Conservation (phyloP, 2,329 filamentous ascomycete species). For the Claviceps lovelessii region DNA sequence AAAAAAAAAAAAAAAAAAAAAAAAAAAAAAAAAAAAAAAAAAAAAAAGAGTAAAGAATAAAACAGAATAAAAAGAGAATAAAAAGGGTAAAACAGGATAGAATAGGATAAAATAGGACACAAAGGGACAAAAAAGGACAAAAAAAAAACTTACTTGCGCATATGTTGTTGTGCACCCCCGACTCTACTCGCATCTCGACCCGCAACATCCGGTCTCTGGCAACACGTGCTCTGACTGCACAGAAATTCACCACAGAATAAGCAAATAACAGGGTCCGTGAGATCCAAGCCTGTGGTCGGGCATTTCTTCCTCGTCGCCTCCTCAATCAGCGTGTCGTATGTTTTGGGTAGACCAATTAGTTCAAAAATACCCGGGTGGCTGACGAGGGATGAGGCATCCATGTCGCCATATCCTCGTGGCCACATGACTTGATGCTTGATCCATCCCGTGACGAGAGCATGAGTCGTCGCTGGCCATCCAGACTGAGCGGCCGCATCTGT, state of each 20-base stretch:
- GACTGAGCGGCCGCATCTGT: slow-evolving; percentile 28
- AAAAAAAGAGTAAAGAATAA: no score
- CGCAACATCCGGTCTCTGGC: slow-evolving; percentile 48
- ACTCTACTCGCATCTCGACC: slow-evolving; percentile 34
- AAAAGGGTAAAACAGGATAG: no score
- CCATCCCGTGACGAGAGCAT: slow-evolving; percentile 51
- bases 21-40: no score
- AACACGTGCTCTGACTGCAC: slow-evolving; percentile 88
- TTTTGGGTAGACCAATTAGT: slow-evolving; percentile 78
- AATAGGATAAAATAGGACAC: no score
- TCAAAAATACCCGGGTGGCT: slow-evolving; percentile 90
- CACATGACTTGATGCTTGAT: slow-evolving; percentile 46
- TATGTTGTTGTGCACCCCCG: slow-evolving; percentile 83
- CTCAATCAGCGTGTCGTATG: slow-evolving; percentile 84
- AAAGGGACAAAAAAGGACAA: no score
- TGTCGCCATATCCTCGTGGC: slow-evolving; percentile 16
- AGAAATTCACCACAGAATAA: slow-evolving; percentile 95
- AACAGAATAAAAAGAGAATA: no score
- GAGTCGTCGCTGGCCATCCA: slow-evolving; percentile 35
- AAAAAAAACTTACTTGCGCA: slow-evolving; percentile 52
- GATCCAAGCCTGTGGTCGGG: slow-evolving; percentile 78
- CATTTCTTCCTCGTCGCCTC: slow-evolving; percentile 75
- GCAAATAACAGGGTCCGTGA: slow-evolving; percentile 82
- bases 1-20: no score
- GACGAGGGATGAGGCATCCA: slow-evolving; percentile 31